phyloP scores from a whole-genome alignment of 2,329 filamentous ascomycete genomes.

The Helicocarpus griseus region DNA sequence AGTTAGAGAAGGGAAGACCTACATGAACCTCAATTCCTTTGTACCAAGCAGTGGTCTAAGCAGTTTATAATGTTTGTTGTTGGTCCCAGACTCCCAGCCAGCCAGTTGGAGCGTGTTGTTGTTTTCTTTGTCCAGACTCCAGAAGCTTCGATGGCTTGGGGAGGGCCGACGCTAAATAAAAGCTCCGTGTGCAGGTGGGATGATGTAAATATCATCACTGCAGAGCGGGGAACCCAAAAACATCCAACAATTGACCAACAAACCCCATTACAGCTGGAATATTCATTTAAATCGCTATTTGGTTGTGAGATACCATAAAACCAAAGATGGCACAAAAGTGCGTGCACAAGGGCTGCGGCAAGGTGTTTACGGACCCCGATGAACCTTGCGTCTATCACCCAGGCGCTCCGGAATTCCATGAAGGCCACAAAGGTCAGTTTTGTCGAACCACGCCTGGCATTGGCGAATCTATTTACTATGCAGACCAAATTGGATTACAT shows the following conservation, averaged over 20 bases:
- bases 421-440: slow-evolving; percentile 92
- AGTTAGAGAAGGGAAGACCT: not conserved
- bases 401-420: slow-evolving; percentile 88
- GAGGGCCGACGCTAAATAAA: not conserved
- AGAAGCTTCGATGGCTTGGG: slow-evolving; percentile 13
- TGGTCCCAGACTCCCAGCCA: too few relatives aligned
- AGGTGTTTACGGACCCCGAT: slow-evolving; percentile 68
- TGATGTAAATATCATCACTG: not conserved
- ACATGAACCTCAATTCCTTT: not conserved
- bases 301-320: not conserved
- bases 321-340: slow-evolving; percentile 55
- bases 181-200: not conserved
- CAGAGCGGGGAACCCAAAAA: not conserved
- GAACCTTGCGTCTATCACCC: slow-evolving; percentile 89
- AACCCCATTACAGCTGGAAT: not conserved
- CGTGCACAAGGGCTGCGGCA: slow-evolving; percentile 92
- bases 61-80: too few relatives aligned
- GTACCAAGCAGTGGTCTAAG: not conserved
- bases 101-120: not conserved
- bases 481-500: slow-evolving; percentile 6
- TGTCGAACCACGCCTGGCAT: too few relatives aligned
- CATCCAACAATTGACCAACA: not conserved
- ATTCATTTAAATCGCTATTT: too few relatives aligned
- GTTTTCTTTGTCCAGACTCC: slow-evolving; percentile 2
- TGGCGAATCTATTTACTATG: too few relatives aligned